Conservation (phyloP, 2,329 filamentous ascomycete genomes). For the Alternaria sp. region DNA sequence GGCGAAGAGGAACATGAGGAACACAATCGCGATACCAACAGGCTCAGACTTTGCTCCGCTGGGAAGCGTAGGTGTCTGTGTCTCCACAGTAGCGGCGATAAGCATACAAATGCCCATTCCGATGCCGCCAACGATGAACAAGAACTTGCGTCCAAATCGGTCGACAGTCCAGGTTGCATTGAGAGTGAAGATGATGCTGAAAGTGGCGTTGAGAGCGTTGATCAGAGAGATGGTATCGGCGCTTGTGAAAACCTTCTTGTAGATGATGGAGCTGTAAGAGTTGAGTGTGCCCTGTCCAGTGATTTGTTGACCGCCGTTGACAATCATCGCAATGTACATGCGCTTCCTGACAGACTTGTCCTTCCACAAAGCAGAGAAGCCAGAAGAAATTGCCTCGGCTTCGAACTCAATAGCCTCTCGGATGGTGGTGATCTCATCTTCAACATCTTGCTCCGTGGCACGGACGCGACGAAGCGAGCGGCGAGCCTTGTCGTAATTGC, state of each 20-base stretch:
- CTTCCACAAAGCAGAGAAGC: constrained; percentile 73
- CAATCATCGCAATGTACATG: constrained; percentile 68
- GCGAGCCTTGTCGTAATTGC: constrained; percentile 68
- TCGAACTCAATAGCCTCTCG: constrained; percentile 75
- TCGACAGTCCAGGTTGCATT: constrained; percentile 78
- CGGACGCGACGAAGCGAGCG: constrained; percentile 67
- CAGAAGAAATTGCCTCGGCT: constrained; percentile 70
- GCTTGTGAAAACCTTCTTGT: constrained; percentile 72
- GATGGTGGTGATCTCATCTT: constrained; percentile 71
- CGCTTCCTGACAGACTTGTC: constrained; percentile 73
- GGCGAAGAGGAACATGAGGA: constrained; percentile 71
- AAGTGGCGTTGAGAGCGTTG: constrained; percentile 77
- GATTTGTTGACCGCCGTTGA: constrained; percentile 76
- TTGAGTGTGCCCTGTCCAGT: constrained; percentile 77
- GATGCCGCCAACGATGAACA: constrained; percentile 72
- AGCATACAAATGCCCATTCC: constrained; percentile 77
- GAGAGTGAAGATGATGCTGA: constrained; percentile 75
- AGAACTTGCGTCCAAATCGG: constrained; percentile 73
- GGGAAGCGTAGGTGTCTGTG: constrained; percentile 62
- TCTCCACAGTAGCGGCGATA: constrained; percentile 66
- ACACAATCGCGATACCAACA: constrained; percentile 73
- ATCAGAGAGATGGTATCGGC: constrained; percentile 69
- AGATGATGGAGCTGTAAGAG: constrained; percentile 76
- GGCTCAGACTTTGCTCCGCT: constrained; percentile 64
- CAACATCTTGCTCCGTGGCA: constrained; percentile 70